Base-by-base conservation (phyloP, 2,329 filamentous ascomycete species). In the Orbilia javanica region DNA sequence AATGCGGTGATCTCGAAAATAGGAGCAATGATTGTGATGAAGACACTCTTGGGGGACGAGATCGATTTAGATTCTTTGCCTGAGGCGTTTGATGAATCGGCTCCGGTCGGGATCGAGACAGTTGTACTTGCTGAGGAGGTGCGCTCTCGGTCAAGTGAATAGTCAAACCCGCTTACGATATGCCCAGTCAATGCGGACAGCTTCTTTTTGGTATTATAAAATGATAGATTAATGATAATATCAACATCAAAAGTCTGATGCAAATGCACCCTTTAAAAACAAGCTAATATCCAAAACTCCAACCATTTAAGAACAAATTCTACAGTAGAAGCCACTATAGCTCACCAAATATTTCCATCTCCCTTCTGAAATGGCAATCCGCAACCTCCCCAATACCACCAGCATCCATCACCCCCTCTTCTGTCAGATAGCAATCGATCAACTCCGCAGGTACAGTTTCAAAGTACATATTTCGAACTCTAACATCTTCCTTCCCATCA, bases 61-160 rank as follows among this genome's bases (percentile, higher is more conserved):
- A 92, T 97, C 70, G 93, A 97, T 84, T 85, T 96, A 3, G 93
- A 97, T 44, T 86, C 87, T n/a, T 84, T 98, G 82, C 94, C 94
- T 0, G 96, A 94, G 90, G 94, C 94, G 0, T 90, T 91, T 1
- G 93, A 96, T 80, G 87, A 90, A 78, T 86, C 89, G 68, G 88
- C 88, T 18, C 91, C 90, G 0, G 88, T 87, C 0, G 93, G 93
- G 0, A 88, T 95, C 44, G 94, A 97, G 86, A 98, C 94, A 3
- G 89, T 97, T 0, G 87, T 96, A 5, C 83, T 90, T 63, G 94
- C 95, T 0, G 85, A 88, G 72, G 89, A 92, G 48, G 89, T 97
- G 1, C 46, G 20, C 25, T 15, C 25, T 0, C 70, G 52, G 84
- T 86, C 86, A 6, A 42, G 20, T 18, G 39, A 42, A 48, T 66